Percentiles rank a stretch among this genome's conserved stretches.
Evolutionary conservation across 2,329 filamentous ascomycete genomes (phyloP).

Genomic region (Hymenoscyphus fructigenus): DNA sequence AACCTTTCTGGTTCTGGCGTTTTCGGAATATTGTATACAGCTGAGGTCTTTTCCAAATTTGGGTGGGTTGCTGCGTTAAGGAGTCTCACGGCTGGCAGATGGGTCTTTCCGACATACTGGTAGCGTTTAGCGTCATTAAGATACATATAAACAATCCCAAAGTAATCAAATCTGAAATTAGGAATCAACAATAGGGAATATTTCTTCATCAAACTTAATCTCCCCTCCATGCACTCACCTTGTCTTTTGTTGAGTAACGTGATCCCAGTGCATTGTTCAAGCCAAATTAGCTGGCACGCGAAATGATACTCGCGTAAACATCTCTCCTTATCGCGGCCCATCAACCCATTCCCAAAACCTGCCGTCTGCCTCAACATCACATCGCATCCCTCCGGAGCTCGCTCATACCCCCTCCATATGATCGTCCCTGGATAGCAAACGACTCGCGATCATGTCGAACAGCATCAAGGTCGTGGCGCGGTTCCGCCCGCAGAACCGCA

Average conservation of each 20-base stretch:
- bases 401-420: constrained; percentile 26
- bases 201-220: background rate
- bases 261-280: constrained; percentile 23
- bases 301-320: constrained; percentile 34
- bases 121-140: constrained; percentile 8
- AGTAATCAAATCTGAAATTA: background rate
- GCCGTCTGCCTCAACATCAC: constrained; percentile 9
- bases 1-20: constrained; percentile 25
- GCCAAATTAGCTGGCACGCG: constrained; percentile 28
- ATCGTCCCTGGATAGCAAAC: constrained; percentile 30
- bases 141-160: background rate
- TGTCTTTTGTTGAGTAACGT: constrained; percentile 12
- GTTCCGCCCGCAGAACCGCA: constrained; percentile 94
- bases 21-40: constrained; percentile 15
- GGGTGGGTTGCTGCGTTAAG: background rate
- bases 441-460: constrained; percentile 42
- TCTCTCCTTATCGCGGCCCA: constrained; percentile 30
- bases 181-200: background rate
- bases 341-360: constrained; percentile 10
- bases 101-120: background rate
- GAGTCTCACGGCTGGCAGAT: constrained; percentile 2
- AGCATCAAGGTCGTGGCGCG: constrained; percentile 91
- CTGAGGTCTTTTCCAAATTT: background rate
- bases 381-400: background rate
- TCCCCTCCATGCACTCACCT: background rate